phyloP scores from a whole-genome alignment of 768 basidiomycete genomes.

The Leucocoprinus birnbaumii region DNA sequence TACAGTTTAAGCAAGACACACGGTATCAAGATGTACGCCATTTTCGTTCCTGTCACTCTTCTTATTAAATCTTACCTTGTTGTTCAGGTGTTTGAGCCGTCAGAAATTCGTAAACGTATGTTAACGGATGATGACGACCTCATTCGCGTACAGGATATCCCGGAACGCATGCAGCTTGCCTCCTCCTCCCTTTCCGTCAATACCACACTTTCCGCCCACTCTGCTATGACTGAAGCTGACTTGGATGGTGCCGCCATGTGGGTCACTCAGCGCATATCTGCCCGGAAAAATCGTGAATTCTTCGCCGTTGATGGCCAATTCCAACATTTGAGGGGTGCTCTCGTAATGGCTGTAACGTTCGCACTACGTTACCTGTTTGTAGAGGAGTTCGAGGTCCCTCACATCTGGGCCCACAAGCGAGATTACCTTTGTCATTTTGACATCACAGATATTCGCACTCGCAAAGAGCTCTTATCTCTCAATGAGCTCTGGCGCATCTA shows the following conservation, averaged over 20 bases:
- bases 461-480: slow-evolving; percentile 68
- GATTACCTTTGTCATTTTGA: slow-evolving; percentile 89
- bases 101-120: slow-evolving; percentile 87
- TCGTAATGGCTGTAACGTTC: slow-evolving; percentile 77
- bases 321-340: slow-evolving; percentile 55
- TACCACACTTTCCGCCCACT: slow-evolving; percentile 57
- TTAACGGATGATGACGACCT: slow-evolving; percentile 93
- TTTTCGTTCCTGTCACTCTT: slow-evolving; percentile 10
- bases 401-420: slow-evolving; percentile 90
- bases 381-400: slow-evolving; percentile 90
- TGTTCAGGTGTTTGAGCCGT: slow-evolving; percentile 97
- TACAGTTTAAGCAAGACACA: slow-evolving; percentile 64
- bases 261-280: slow-evolving; percentile 80
- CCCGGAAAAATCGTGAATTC: slow-evolving; percentile 67
- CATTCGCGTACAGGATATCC: slow-evolving; percentile 86
- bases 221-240: slow-evolving; percentile 67
- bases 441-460: slow-evolving; percentile 55
- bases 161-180: slow-evolving; percentile 93
- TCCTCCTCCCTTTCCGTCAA: slow-evolving; percentile 77
- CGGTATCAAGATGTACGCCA: slow-evolving; percentile 76
- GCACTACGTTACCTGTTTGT: slow-evolving; percentile 82
- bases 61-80: slow-evolving; percentile 13
- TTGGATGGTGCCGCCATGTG: slow-evolving; percentile 81
- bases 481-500: slow-evolving; percentile 92
- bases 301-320: slow-evolving; percentile 64